Percentiles rank a stretch among this genome's conserved stretches.
Evolutionary conservation across 1,139 yeast species (phyloP).

Genomic region (Kodamaea alishanica): DNA sequence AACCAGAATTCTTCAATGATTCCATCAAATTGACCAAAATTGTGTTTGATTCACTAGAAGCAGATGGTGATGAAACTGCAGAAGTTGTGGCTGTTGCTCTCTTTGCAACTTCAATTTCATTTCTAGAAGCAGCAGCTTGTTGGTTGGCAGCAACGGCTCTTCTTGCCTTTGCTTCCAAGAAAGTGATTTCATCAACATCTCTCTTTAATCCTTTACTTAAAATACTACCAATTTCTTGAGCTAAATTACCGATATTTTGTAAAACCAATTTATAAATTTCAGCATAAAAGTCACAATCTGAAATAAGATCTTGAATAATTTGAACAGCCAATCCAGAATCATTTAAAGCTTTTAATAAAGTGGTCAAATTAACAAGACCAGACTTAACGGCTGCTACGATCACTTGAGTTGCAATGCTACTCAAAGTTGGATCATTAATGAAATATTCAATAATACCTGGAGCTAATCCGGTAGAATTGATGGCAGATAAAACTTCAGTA

Average conservation of each 20-base stretch:
- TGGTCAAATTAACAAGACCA: constrained; percentile 33
- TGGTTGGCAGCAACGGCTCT: constrained; percentile 9
- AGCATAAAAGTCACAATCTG: constrained; percentile 41
- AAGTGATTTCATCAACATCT: constrained; percentile 13
- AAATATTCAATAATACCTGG: constrained; percentile 34
- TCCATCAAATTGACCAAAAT: constrained; percentile 40
- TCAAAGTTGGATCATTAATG: constrained; percentile 32
- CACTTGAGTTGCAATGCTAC: constrained; percentile 28
- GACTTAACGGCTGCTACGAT: constrained; percentile 31
- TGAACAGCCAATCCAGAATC: constrained; percentile 44
- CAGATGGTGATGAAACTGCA: constrained; percentile 3
- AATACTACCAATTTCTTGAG: constrained; percentile 22
- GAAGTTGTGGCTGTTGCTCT: constrained; percentile 9
- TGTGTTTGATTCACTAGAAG: constrained; percentile 15
- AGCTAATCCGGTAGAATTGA: constrained; percentile 39
- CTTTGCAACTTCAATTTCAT: not conserved
- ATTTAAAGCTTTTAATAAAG: constrained; percentile 41
- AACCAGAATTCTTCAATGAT: constrained; percentile 45
- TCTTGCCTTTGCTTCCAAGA: constrained; percentile 7
- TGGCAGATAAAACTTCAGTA: constrained; percentile 40
- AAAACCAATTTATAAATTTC: constrained; percentile 39
- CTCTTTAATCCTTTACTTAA: constrained; percentile 23
- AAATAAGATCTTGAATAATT: constrained; percentile 36
- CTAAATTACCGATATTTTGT: constrained; percentile 30
- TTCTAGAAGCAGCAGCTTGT: constrained; percentile 3